Percentiles rank a stretch among this genome's conserved stretches.
Conservation (phyloP, 768 basidiomycete genomes). For the Leucogyrophana mollusca region DNA sequence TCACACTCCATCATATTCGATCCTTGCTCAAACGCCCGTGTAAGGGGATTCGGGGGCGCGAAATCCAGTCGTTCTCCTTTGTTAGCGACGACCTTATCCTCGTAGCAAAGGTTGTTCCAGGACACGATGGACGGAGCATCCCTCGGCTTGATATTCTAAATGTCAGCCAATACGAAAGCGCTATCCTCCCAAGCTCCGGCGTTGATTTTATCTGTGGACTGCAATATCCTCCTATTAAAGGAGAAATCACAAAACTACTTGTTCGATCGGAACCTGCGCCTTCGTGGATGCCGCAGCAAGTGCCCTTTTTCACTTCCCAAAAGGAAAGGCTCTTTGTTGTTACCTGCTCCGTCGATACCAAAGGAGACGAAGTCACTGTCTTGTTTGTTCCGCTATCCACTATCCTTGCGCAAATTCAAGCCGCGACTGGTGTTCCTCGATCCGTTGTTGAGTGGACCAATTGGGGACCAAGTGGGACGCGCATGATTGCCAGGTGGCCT, state of each 20-base stretch:
- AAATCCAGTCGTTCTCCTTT: conserved; percentile 34
- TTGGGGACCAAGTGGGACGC: conserved; percentile 32
- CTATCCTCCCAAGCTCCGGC: conserved; percentile 8
- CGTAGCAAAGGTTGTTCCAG: conserved; percentile 9
- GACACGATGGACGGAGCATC: conserved; percentile 1
- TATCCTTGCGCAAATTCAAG: conserved; percentile 22
- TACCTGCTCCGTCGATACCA: conserved; percentile 14
- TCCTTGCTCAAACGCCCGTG: neutral
- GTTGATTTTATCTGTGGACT: conserved; percentile 24
- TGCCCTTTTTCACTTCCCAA: conserved; percentile 22
- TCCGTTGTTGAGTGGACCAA: conserved; percentile 21
- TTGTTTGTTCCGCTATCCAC: conserved; percentile 33
- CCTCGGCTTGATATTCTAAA: conserved; percentile 18
- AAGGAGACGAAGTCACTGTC: conserved; percentile 6
- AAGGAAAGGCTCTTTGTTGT: conserved; percentile 33
- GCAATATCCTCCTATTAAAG: conserved; percentile 20
- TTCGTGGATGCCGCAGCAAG: conserved; percentile 18
- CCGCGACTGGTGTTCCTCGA: conserved; percentile 3
- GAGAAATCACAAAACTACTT: conserved; percentile 15
- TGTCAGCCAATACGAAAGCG: conserved; percentile 7
- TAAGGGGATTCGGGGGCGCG: conserved; percentile 18
- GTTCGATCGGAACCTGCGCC: conserved; percentile 34
- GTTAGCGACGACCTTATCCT: conserved; percentile 29
- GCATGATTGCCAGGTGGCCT: conserved; percentile 25
- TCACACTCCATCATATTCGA: conserved; percentile 6